Percentiles rank a stretch among this genome's conserved stretches.
phyloP scores from a whole-genome alignment of 352 stramenopile species.

The Phytophthora meadii region DNA sequence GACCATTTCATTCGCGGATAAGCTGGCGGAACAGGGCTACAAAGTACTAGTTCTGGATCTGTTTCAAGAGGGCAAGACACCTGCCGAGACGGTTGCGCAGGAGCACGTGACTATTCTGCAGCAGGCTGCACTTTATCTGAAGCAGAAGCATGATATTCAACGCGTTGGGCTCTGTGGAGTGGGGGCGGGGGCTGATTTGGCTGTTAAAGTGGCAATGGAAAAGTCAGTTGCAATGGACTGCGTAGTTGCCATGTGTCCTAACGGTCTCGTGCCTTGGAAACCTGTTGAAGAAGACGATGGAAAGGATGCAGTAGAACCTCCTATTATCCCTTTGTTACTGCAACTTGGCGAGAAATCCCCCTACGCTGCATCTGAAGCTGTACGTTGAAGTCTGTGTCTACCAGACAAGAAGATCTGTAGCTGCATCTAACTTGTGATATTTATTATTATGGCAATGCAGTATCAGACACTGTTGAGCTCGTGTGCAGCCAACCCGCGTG shows the following conservation, averaged over 20 bases:
- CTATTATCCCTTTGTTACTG: conserved; percentile 62
- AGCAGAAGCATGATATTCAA: conserved; percentile 76
- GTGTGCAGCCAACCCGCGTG: conserved; percentile 34
- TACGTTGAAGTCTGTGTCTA: conserved; percentile 34
- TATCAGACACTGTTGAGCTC: conserved; percentile 58
- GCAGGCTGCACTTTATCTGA: conserved; percentile 65
- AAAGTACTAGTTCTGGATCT: conserved; percentile 83
- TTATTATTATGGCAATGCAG: conserved; percentile 31
- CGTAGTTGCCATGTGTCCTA: conserved; percentile 74
- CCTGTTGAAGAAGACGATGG: conserved; percentile 10
- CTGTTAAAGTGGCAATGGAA: conserved; percentile 71
- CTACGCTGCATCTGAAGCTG: conserved; percentile 66
- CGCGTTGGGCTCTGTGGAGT: conserved; percentile 75
- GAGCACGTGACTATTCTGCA: conserved; percentile 47
- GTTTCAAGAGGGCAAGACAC: conserved; percentile 35
- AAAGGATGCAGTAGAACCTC: conserved; percentile 23
- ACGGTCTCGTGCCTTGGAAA: conserved; percentile 53
- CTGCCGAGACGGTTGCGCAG: conserved; percentile 13
- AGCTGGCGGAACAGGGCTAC: conserved; percentile 88
- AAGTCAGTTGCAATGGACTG: conserved; percentile 54
- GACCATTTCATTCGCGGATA: conserved; percentile 82
- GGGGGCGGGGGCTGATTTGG: conserved; percentile 70
- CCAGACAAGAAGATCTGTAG: not conserved
- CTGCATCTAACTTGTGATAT: not conserved
- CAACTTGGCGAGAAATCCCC: conserved; percentile 71